phyloP scores from a whole-genome alignment of 106 monocot species.

The Xerophyta viscosa region DNA sequence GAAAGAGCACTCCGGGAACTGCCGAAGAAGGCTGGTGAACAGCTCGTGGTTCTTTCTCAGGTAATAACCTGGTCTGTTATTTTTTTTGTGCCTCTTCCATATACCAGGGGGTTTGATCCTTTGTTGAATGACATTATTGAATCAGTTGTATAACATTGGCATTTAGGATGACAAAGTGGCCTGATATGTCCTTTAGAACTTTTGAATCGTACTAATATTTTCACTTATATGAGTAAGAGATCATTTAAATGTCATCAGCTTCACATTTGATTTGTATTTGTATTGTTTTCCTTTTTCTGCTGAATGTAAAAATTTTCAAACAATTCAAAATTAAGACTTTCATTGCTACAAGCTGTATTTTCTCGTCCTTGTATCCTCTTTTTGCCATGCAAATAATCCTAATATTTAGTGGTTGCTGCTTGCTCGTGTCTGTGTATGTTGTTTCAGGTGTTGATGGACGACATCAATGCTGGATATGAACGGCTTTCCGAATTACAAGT shows the following conservation, averaged over 20 bases:
- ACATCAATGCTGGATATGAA: slow-evolving; percentile 92
- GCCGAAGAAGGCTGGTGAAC: slow-evolving; percentile 80
- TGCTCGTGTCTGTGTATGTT: not conserved
- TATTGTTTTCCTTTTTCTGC: too few relatives aligned
- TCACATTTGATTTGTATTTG: too few relatives aligned
- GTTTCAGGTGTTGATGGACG: slow-evolving; percentile 84
- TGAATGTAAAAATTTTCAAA: too few relatives aligned
- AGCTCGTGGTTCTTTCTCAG: slow-evolving; percentile 98
- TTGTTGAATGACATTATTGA: too few relatives aligned
- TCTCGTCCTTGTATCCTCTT: not conserved
- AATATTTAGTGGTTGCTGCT: too few relatives aligned
- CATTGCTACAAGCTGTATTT: too few relatives aligned
- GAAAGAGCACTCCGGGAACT: slow-evolving; percentile 79
- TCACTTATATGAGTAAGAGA: too few relatives aligned
- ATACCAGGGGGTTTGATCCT: too few relatives aligned
- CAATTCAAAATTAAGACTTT: too few relatives aligned
- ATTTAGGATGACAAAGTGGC: not conserved
- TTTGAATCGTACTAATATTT: too few relatives aligned
- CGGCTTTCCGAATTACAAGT: slow-evolving; percentile 83
- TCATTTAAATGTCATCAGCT: too few relatives aligned
- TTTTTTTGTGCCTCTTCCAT: not conserved
- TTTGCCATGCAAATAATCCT: not conserved
- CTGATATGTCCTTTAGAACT: too few relatives aligned
- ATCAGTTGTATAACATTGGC: not conserved
- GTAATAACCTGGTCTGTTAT: slow-evolving; percentile 23